phyloP scores from a whole-genome alignment of 2,329 filamentous ascomycete genomes.

The Colletotrichum cordylinicola region DNA sequence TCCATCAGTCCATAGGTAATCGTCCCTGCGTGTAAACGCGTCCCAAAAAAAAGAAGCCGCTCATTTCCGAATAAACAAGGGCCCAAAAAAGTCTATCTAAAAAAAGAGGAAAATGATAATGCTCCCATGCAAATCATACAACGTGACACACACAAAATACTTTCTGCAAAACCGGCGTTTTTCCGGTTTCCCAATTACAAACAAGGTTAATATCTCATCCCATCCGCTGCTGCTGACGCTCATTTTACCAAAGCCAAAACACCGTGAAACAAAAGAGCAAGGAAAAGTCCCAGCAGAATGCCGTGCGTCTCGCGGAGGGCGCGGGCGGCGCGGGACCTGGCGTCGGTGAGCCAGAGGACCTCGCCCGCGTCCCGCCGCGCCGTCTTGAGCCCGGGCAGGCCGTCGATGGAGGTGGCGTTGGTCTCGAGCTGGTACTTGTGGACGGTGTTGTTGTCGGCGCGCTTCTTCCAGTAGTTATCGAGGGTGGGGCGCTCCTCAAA shows the following conservation, averaged over 20 bases:
- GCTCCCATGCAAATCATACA: not conserved
- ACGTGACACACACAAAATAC: not conserved
- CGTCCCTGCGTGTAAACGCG: not conserved
- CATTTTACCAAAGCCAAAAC: not conserved
- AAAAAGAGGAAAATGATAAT: not conserved
- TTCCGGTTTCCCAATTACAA: not conserved
- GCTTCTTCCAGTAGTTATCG: slow-evolving; percentile 54
- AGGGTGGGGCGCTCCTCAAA: slow-evolving; percentile 63
- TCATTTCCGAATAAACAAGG: not conserved
- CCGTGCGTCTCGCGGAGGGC: slow-evolving; percentile 17
- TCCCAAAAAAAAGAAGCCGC: not conserved
- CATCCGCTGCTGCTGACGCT: not conserved
- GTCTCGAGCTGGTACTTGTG: slow-evolving; percentile 60
- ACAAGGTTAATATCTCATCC: not conserved
- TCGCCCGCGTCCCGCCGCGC: slow-evolving; percentile 58
- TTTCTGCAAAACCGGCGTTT: not conserved
- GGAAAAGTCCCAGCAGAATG: slow-evolving; percentile 23
- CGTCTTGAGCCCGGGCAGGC: slow-evolving; percentile 59
- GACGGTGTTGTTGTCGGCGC: slow-evolving; percentile 53
- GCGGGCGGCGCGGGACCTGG: not conserved
- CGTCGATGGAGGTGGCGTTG: slow-evolving; percentile 64
- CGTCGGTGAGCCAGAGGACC: slow-evolving; percentile 48
- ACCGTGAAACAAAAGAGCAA: slow-evolving; percentile 21
- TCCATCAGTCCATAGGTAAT: not conserved
- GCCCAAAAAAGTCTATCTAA: slow-evolving; percentile 8